Percentiles rank a stretch among this genome's conserved stretches.
Evolutionary conservation across 148 eudicot species (phyloP).

Genomic region (Rhododendron simsii): DNA sequence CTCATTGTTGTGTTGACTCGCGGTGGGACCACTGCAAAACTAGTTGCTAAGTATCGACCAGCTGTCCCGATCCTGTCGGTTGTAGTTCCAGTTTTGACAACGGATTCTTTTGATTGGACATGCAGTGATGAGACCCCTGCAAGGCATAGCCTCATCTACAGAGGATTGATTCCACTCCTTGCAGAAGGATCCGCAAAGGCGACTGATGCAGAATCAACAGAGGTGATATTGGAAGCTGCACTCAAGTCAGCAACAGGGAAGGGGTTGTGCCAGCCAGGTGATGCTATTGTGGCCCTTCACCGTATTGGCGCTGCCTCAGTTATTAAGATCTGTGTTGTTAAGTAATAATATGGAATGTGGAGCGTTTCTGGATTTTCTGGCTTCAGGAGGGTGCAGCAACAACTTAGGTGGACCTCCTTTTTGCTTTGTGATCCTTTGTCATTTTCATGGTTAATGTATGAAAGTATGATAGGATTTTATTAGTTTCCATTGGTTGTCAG

Average conservation of each 20-base stretch:
- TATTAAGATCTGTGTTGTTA: conserved; percentile 77
- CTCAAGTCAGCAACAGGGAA: conserved; percentile 54
- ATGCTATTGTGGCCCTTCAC: conserved; percentile 75
- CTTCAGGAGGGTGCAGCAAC: neutral
- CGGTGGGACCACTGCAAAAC: conserved; percentile 82
- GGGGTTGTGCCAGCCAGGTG: conserved; percentile 63
- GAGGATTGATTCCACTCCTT: conserved; percentile 68
- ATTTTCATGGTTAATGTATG: neutral
- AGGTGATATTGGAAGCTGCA: conserved; percentile 73
- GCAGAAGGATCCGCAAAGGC: conserved; percentile 94
- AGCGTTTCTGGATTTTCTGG: neutral
- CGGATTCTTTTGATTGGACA: conserved; percentile 63
- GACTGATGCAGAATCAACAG: conserved; percentile 85
- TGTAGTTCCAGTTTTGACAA: conserved; percentile 67
- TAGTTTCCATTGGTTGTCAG: neutral
- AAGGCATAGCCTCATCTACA: conserved; percentile 64
- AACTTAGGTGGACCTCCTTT: conserved; percentile 1
- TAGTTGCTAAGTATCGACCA: conserved; percentile 78
- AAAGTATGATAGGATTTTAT: neutral
- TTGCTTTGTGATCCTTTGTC: neutral
- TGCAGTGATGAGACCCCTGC: conserved; percentile 75
- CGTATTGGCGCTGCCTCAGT: conserved; percentile 85
- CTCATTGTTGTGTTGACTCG: conserved; percentile 85
- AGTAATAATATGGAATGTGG: conserved; percentile 26
- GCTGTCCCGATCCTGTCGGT: conserved; percentile 76